Evolutionary conservation across 176 grass and related monocot genomes (phyloP).

Genomic region (Triticum monococcum): DNA sequence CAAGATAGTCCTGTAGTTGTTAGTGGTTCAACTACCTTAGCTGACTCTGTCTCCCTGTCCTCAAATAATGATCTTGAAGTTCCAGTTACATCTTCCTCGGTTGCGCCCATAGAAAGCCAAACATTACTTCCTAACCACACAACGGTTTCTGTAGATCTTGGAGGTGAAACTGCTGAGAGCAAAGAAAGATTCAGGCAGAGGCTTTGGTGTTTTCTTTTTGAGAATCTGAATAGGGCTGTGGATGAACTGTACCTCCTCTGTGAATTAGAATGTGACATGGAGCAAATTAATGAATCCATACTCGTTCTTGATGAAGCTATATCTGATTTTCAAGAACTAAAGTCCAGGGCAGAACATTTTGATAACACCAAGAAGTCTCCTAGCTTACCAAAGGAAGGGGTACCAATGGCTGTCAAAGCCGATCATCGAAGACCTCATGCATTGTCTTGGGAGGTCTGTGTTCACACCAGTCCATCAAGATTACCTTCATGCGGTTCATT

Average conservation of each 20-base stretch:
- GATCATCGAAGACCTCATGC: conserved; percentile 95
- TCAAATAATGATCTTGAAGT: conserved; percentile 35
- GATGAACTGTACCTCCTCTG: conserved; percentile 98
- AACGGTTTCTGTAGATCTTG: conserved; percentile 44
- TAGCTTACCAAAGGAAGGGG: conserved; percentile 60
- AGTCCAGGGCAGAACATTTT: conserved; percentile 86
- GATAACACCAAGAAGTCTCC: conserved; percentile 77
- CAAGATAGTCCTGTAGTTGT: conserved; percentile 12
- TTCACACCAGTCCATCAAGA: conserved; percentile 4
- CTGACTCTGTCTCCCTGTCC: conserved; percentile 23
- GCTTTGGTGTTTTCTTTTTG: conserved; percentile 99
- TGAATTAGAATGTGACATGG: conserved; percentile 99
- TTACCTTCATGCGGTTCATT: conserved; percentile 15
- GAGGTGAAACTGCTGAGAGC: conserved; percentile 75
- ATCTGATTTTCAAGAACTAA: conserved; percentile 95
- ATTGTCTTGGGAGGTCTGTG: conserved; percentile 90
- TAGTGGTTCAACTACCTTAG: conserved; percentile 15
- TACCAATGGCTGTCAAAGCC: conserved; percentile 70
- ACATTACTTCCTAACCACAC: conserved; percentile 22
- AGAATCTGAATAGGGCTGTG: conserved; percentile 94
- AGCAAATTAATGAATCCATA: conserved; percentile 97
- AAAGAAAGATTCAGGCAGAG: conserved; percentile 99
- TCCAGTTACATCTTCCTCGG: conserved; percentile 36
- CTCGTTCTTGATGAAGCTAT: conserved; percentile 97
- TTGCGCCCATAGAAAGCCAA: conserved; percentile 43